phyloP scores from a whole-genome alignment of 805 yeast genomes.

The Saccharomycopsis malanga region DNA sequence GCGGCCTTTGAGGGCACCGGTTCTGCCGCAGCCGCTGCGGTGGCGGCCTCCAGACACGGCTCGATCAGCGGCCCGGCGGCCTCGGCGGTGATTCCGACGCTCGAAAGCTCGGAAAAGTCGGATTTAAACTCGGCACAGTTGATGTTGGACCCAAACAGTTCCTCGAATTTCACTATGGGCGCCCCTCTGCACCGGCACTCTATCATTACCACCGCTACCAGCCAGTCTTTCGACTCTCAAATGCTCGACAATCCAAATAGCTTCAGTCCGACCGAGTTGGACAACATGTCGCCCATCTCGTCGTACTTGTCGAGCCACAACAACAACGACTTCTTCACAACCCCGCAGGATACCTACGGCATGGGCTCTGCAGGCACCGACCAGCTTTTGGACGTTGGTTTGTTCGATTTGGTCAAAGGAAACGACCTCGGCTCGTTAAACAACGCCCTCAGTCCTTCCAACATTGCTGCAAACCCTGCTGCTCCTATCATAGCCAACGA shows the following conservation, averaged over 20 bases:
- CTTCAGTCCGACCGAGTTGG: neutral
- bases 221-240: conserved; percentile 1
- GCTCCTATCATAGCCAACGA: too few species aligned
- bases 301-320: neutral
- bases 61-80: too few species aligned
- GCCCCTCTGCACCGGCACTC: neutral
- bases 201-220: neutral
- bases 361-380: neutral
- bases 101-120: neutral
- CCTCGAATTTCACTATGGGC: neutral
- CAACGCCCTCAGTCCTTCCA: too few species aligned
- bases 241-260: neutral
- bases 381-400: neutral
- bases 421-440: too few species aligned
- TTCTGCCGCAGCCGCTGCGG: neutral
- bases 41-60: conserved; percentile 8
- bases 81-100: neutral
- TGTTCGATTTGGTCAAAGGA: neutral
- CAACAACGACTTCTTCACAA: neutral
- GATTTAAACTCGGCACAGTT: neutral
- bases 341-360: neutral
- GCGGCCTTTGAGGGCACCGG: neutral
- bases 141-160: neutral
- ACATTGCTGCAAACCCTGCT: too few species aligned
- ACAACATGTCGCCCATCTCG: neutral